Evolutionary conservation across 257 asterid genomes (phyloP), one percentile per base, ranked within the genome.

Genomic region (Solanum neorickii): DNA sequence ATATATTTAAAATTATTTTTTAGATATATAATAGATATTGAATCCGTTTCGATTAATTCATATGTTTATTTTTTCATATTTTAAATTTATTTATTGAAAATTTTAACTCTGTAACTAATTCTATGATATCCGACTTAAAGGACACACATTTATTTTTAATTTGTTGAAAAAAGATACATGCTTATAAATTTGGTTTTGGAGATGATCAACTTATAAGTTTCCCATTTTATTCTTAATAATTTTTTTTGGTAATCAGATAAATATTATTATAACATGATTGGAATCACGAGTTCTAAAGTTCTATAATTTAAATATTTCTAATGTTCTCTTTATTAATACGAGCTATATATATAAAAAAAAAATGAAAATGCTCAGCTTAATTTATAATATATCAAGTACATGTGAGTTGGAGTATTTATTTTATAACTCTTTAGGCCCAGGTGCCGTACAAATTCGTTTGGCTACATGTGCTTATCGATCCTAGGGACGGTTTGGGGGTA

Each of bases 21-120:
- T 37, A 6, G 1, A 37, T 37, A 5, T 37, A 37, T 37, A 35
- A 37, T 37, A 37, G 7, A 37, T 37, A 6, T 37, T 6, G 1
- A 1, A 37, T 5, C 1, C 6, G 1, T 5, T 1, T 37, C 5
- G 5, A 33, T 0, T 33, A 33, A 33, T 3, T 3, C 1, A 37
- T 37, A 37, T 5, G 0, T 37, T 37, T 37, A 37, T 37, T 37
- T 37, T 0, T 37, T 37, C 39, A 37, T 0, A 37, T 37, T 37
- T 37, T 37, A 37, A 37, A 37, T 37, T 0, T 6, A 37, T 6
- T 37, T 37, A 37, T 6, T 37, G 1, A 37, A 5, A 37, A 37
- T 5, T 6, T 0, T 5, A 37, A 5, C 39, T 5, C 2, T 6
- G 0, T 37, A 5, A 1, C 39, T 37, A 0, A 60, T 9, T 60